Evolutionary conservation across 169 alveolate species (phyloP), one percentile per base, ranked within the genome.

Genomic region (Plasmodium malariae): DNA sequence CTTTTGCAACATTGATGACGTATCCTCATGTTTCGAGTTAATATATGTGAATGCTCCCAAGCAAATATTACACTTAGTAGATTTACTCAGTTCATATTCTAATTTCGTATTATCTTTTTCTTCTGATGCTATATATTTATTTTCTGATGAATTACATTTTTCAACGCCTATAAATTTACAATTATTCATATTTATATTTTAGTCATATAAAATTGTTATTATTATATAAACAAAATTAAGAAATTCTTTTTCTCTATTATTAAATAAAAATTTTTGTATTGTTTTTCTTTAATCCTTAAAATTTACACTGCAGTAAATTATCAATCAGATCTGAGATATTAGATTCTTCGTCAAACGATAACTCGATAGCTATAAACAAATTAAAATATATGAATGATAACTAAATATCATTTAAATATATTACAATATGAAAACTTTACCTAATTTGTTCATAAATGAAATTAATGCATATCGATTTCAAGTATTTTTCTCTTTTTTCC

Each of bases 31-130:
- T 65, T 76, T 60, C 17, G 40, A 17, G 67, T 43, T 76, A n/a
- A 48, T 63, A 45, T 43, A 62, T 37, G 49, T 34, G 68, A 76
- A 62, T 45, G 62, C 55, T 76, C 89, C 89, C 54, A 62, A 37
- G 74, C 88, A 74, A 36, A 74, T 12, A 14, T 74, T 59, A 28
- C 88, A 74, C n/a, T 59, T 74, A n/a, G 80, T 43, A 0, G 43
- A 9, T 40, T 14, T 69, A 5, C 43, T 69, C 48, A 36, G 26
- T 36, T 51, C 76, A n/a, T n/a, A n/a, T n/a, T n/a, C 21, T 68
- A 36, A 14, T 17, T 17, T 68, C 14, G 0, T 24, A 11, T 14
- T 68, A 17, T 68, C 48, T 1, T 68, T n/a, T 19, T 68, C 19
- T 5, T 1, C n/a, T 12, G 76, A 68, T 17, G 51, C 7, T 37